A percentile compares a stretch with the other conserved stretches of the same genome.
Evolutionary conservation across 73 alveolate genomes (phyloP).

Genomic region (Strombidium stylifer): DNA sequence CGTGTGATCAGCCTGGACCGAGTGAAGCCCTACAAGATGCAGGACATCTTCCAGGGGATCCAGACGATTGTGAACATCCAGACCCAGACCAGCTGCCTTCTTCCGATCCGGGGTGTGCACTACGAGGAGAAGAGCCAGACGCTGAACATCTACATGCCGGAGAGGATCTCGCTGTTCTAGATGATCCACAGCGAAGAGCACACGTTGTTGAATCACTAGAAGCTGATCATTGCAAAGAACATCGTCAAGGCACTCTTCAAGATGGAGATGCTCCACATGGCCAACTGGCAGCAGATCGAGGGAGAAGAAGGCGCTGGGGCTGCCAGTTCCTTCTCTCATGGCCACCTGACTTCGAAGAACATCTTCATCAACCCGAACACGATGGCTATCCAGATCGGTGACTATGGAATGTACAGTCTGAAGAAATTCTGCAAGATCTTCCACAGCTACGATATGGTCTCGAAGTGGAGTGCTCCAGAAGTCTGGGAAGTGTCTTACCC

Average conservation of each 20-base stretch:
- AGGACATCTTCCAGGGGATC: conserved; percentile 26
- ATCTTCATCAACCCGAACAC: conserved; percentile 22
- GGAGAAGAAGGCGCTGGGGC: too few relatives aligned
- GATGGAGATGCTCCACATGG: neutral
- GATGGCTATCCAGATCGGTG: conserved; percentile 19
- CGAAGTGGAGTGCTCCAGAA: conserved; percentile 40
- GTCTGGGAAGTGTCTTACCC: conserved; percentile 32
- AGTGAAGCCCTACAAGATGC: conserved; percentile 25
- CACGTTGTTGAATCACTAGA: conserved; percentile 3
- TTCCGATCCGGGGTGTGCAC: conserved; percentile 27
- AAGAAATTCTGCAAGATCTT: conserved; percentile 34
- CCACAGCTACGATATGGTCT: conserved; percentile 4
- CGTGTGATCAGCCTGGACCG: conserved; percentile 21
- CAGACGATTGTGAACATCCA: too few relatives aligned
- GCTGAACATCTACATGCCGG: conserved; percentile 29
- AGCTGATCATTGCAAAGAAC: conserved; percentile 25
- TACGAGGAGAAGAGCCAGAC: conserved; percentile 16
- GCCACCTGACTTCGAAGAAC: conserved; percentile 30
- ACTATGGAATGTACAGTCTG: conserved; percentile 24
- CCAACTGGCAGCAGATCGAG: too few relatives aligned
- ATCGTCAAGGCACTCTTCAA: neutral
- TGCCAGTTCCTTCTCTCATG: too few relatives aligned
- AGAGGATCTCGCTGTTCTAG: conserved; percentile 28
- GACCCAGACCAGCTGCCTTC: too few relatives aligned
- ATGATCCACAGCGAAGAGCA: conserved; percentile 13